Evolutionary conservation across 768 basidiomycete genomes (phyloP).

Genomic region (Pisolithus sp.): DNA sequence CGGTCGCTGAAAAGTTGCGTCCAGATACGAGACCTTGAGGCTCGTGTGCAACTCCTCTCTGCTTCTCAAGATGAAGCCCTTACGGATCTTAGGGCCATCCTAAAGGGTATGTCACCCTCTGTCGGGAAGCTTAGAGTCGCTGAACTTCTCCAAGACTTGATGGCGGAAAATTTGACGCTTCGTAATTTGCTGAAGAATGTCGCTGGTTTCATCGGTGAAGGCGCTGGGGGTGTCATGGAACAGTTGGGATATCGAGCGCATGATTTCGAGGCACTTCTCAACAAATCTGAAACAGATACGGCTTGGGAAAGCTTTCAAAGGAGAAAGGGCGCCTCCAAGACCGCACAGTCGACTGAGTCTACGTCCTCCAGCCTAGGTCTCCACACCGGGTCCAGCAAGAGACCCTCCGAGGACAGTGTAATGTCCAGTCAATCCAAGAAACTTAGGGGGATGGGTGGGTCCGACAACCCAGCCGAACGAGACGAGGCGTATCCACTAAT

Average conservation of each 20-base stretch:
- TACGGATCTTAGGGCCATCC: conserved; percentile 73
- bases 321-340: conserved; percentile 44
- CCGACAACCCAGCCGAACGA: conserved; percentile 38
- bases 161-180: conserved; percentile 84
- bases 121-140: background rate
- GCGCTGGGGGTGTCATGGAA: conserved; percentile 67
- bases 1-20: background rate
- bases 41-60: conserved; percentile 89
- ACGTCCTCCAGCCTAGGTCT: conserved; percentile 29
- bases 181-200: conserved; percentile 73
- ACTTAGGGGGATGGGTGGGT: conserved; percentile 32
- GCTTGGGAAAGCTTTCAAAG: conserved; percentile 85
- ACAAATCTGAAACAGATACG: conserved; percentile 86
- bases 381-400: conserved; percentile 14
- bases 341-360: conserved; percentile 22
- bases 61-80: conserved; percentile 88
- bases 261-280: conserved; percentile 77
- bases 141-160: conserved; percentile 53
- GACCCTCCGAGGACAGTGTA: conserved; percentile 26
- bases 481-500: conserved; percentile 48
- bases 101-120: conserved; percentile 49
- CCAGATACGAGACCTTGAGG: conserved; percentile 92
- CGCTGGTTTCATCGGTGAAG: conserved; percentile 80
- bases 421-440: conserved; percentile 42
- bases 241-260: conserved; percentile 73